Evolutionary conservation across 2,329 filamentous ascomycete species (phyloP).

Genomic region (Arthrobotrys entomopaga): DNA sequence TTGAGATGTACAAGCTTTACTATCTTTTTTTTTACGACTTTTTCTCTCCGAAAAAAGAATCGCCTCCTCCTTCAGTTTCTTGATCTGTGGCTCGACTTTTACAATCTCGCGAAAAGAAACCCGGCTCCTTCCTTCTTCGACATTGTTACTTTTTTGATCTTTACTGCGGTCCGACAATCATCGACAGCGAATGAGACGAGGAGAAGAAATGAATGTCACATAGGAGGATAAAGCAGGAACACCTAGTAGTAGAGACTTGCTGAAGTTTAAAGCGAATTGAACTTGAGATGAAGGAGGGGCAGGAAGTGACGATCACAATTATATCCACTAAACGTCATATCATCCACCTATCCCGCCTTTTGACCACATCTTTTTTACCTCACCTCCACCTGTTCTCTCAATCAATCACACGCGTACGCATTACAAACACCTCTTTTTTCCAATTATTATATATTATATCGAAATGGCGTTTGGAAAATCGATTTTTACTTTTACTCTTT

Average conservation of each 20-base stretch:
- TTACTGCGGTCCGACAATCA: slow-evolving; percentile 11
- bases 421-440: slow-evolving; percentile 33
- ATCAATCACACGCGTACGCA: slow-evolving; percentile 6
- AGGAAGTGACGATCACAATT: slow-evolving; percentile 39
- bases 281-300: slow-evolving; percentile 9
- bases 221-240: slow-evolving; percentile 15
- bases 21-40: slow-evolving; percentile 34
- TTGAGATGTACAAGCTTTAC: slow-evolving; percentile 41
- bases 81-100: slow-evolving; percentile 34
- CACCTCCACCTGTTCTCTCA: slow-evolving; percentile 4
- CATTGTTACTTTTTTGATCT: slow-evolving; percentile 20
- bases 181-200: slow-evolving; percentile 12
- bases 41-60: slow-evolving; percentile 16
- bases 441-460: slow-evolving; percentile 56
- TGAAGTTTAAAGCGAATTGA: slow-evolving; percentile 3
- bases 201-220: not conserved
- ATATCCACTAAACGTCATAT: no score
- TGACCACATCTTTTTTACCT: slow-evolving; percentile 9
- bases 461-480: slow-evolving; percentile 55
- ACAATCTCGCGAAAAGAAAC: slow-evolving; percentile 22
- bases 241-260: slow-evolving; percentile 5
- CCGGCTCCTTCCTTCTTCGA: slow-evolving; percentile 5
- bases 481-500: slow-evolving; percentile 49
- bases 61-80: slow-evolving; percentile 23
- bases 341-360: slow-evolving; percentile 3